Percentiles rank a stretch among this genome's conserved stretches.
phyloP scores from a whole-genome alignment of 257 asterid genomes.

The Ilex aquifolium region DNA sequence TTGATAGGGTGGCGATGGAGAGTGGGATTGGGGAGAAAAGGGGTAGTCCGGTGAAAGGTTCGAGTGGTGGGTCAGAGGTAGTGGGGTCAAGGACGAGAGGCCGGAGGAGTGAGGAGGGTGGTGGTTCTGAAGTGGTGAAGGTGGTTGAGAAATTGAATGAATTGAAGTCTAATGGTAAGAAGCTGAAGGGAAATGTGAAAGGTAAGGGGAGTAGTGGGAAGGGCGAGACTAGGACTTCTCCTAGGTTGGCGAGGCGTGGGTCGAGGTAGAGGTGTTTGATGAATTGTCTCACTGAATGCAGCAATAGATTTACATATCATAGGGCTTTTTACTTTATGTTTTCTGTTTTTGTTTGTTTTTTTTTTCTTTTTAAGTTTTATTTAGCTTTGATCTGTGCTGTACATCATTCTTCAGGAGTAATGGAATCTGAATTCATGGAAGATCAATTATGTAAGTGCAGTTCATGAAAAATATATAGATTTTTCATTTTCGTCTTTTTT shows the following conservation, averaged over 20 bases:
- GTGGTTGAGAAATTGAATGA: conserved; percentile 4
- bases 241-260: conserved; percentile 35
- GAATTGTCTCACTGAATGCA: conserved; percentile 9
- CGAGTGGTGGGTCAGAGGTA: background rate
- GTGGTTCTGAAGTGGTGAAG: background rate
- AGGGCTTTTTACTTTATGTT: too few relatives aligned
- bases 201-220: conserved; percentile 20
- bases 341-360: too few relatives aligned
- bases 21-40: conserved; percentile 18
- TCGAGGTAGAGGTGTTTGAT: conserved; percentile 23
- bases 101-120: conserved; percentile 7
- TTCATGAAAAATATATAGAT: too few relatives aligned
- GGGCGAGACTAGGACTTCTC: conserved; percentile 43
- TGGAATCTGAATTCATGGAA: too few relatives aligned
- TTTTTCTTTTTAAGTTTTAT: too few relatives aligned
- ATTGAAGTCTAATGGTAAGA: conserved; percentile 11
- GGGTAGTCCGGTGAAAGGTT: background rate
- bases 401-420: too few relatives aligned
- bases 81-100: conserved; percentile 26
- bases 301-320: background rate
- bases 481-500: too few relatives aligned
- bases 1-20: conserved; percentile 68
- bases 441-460: too few relatives aligned
- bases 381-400: too few relatives aligned
- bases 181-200: conserved; percentile 19